Conservation (phyloP, 2,329 filamentous ascomycete species). For the Aspergillus hiratsukae region DNA sequence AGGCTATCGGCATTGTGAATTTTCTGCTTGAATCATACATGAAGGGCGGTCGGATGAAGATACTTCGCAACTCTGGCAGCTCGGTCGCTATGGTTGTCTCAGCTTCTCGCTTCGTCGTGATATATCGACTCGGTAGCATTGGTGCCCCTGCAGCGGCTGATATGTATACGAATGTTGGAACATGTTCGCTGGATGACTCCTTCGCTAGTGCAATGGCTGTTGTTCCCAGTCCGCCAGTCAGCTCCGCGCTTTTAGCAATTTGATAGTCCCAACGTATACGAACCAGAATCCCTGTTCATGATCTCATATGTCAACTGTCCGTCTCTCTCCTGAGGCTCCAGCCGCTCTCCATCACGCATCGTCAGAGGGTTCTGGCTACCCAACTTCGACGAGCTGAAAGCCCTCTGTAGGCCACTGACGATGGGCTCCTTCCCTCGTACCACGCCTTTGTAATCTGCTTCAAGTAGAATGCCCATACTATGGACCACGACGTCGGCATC, state of each 20-base stretch:
- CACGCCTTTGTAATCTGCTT: constrained; percentile 96
- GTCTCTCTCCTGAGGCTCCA: constrained; percentile 62
- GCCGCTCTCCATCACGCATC: constrained; percentile 53
- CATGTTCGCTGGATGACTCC: constrained; percentile 63
- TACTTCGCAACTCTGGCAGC: constrained; percentile 69
- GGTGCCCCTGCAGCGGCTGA: constrained; percentile 84
- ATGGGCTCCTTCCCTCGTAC: constrained; percentile 78
- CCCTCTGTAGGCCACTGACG: constrained; percentile 70
- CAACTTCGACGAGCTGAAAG: constrained; percentile 64
- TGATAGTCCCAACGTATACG: constrained; percentile 9
- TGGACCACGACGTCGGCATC: constrained; percentile 84
- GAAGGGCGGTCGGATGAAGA: constrained; percentile 83
- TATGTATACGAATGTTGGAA: constrained; percentile 75
- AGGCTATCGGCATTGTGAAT: constrained; percentile 80
- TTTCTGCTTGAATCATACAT: constrained; percentile 80
- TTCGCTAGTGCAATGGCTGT: constrained; percentile 76
- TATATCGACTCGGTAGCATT: constrained; percentile 77
- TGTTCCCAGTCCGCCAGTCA: constrained; percentile 8
- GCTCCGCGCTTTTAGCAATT: background rate
- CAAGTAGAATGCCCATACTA: constrained; percentile 90
- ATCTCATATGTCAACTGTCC: constrained; percentile 89
- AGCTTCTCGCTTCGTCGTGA: constrained; percentile 86
- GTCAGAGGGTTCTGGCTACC: constrained; percentile 67
- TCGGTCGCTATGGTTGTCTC: constrained; percentile 68
- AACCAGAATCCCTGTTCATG: constrained; percentile 83